Evolutionary conservation across 371 early-diverging fungal genomes (phyloP).

Genomic region (Rhizopus delemar): DNA sequence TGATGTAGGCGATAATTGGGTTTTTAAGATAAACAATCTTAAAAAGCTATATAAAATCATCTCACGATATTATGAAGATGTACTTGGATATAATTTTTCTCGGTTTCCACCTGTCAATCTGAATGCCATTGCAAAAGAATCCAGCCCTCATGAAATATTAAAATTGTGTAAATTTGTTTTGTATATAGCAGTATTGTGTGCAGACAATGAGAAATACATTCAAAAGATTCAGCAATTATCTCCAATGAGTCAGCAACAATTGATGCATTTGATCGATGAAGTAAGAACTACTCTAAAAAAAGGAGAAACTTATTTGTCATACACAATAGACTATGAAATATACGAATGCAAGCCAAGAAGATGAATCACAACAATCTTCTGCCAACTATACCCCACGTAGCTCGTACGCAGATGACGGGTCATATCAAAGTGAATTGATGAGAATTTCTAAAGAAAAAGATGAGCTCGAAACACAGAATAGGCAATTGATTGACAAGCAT

Average conservation of each 20-base stretch:
- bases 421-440: slow-evolving; percentile 32
- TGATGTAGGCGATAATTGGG: slow-evolving; percentile 91
- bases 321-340: slow-evolving; percentile 24
- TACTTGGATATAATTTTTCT: slow-evolving; percentile 56
- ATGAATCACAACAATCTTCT: slow-evolving; percentile 13
- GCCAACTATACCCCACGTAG: slow-evolving; percentile 31
- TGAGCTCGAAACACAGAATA: slow-evolving; percentile 60
- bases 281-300: slow-evolving; percentile 23
- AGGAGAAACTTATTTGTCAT: neutral
- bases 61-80: slow-evolving; percentile 84
- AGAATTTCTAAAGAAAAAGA: slow-evolving; percentile 52
- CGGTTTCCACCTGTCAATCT: slow-evolving; percentile 69
- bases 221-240: slow-evolving; percentile 76
- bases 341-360: slow-evolving; percentile 12
- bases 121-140: slow-evolving; percentile 81
- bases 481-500: slow-evolving; percentile 58
- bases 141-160: slow-evolving; percentile 68
- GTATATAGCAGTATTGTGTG: slow-evolving; percentile 82
- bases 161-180: slow-evolving; percentile 81
- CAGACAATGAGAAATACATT: slow-evolving; percentile 77
- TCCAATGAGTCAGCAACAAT: slow-evolving; percentile 68
- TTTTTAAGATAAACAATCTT: slow-evolving; percentile 85
- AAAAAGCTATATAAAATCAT: slow-evolving; percentile 85
- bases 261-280: slow-evolving; percentile 88
- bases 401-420: slow-evolving; percentile 31